phyloP scores from a whole-genome alignment of 2,329 filamentous ascomycete genomes.

The Pezicula neosporulosa region DNA sequence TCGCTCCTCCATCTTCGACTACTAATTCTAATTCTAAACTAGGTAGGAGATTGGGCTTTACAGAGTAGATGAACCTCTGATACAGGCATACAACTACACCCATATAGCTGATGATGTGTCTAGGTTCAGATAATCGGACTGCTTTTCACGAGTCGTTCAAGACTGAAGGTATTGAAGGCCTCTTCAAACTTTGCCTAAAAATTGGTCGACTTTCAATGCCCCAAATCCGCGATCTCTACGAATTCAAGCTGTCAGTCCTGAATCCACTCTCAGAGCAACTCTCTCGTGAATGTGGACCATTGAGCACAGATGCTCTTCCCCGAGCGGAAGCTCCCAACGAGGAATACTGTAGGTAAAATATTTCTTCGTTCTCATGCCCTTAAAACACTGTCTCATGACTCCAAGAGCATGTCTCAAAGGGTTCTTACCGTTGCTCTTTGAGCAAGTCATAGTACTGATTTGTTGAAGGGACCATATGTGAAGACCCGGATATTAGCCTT shows the following conservation, averaged over 20 bases:
- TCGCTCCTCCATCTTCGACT: too few relatives aligned
- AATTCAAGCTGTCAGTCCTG: not conserved
- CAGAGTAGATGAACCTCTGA: not conserved
- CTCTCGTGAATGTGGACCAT: not conserved
- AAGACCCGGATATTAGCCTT: not conserved
- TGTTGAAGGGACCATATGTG: not conserved
- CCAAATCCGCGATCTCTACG: conserved; percentile 22
- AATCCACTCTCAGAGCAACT: not conserved
- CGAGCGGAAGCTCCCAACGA: not conserved
- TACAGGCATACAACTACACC: not conserved
- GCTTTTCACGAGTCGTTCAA: conserved; percentile 18
- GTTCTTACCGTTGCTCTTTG: too few relatives aligned
- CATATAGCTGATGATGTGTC: not conserved
- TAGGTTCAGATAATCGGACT: conserved; percentile 14
- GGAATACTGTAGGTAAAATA: not conserved
- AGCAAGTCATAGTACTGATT: too few relatives aligned
- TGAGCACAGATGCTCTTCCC: not conserved
- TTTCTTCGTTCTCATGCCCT: too few relatives aligned
- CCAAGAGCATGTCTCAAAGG: too few relatives aligned
- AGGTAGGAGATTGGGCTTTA: conserved; percentile 29
- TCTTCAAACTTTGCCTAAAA: conserved; percentile 26
- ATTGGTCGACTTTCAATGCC: conserved; percentile 28
- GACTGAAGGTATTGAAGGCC: conserved; percentile 26
- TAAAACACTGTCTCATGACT: too few relatives aligned
- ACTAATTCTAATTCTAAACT: too few relatives aligned